A percentile compares a stretch with the other conserved stretches of the same genome.
Evolutionary conservation across 805 yeast species (phyloP).

Genomic region (Kluyveromyces starmeri): DNA sequence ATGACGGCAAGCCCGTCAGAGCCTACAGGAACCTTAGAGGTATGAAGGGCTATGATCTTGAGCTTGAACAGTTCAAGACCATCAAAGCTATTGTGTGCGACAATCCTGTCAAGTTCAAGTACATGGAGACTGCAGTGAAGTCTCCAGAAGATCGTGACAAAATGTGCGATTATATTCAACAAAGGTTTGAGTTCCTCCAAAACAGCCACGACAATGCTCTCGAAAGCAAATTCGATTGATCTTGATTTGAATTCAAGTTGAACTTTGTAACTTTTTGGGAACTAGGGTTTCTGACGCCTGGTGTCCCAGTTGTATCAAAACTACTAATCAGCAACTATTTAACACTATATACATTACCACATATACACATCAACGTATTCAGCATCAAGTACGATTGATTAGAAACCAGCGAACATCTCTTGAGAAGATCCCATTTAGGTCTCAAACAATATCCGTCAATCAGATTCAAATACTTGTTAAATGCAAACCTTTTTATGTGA

Average conservation of each 20-base stretch:
- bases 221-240: neutral
- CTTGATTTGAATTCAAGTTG: neutral
- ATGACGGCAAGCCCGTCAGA: conserved; percentile 19
- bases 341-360: too few relatives aligned
- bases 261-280: too few relatives aligned
- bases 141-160: conserved; percentile 12
- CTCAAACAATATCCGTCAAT: too few relatives aligned
- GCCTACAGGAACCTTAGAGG: conserved; percentile 13
- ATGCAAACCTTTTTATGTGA: too few relatives aligned
- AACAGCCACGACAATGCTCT: conserved; percentile 18
- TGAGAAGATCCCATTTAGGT: too few relatives aligned
- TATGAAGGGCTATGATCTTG: conserved; percentile 22
- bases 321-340: too few relatives aligned
- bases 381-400: too few relatives aligned
- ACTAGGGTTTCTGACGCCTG: too few relatives aligned
- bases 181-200: conserved; percentile 13
- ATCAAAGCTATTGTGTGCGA: conserved; percentile 17
- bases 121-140: conserved; percentile 9
- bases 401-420: too few relatives aligned
- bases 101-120: conserved; percentile 13
- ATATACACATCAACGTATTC: too few relatives aligned
- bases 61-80: conserved; percentile 19
- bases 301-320: too few relatives aligned
- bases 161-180: conserved; percentile 18
- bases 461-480: too few relatives aligned